phyloP scores from a whole-genome alignment of 2,329 filamentous ascomycete genomes.

The Pyricularia pennisetigena region DNA sequence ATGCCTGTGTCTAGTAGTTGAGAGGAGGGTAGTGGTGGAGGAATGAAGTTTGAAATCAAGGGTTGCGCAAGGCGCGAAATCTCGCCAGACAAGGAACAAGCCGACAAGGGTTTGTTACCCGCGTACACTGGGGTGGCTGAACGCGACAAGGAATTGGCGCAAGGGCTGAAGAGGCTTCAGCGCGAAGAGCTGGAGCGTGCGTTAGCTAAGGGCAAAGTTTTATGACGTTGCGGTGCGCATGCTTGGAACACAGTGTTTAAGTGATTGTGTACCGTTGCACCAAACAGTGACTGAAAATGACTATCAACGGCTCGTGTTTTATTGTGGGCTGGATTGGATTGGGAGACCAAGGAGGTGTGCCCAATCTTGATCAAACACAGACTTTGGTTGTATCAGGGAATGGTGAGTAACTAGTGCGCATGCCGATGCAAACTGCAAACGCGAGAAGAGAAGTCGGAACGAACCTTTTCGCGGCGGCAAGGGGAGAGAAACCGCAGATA shows the following conservation, averaged over 20 bases:
- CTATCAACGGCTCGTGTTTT: neutral
- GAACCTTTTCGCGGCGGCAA: neutral
- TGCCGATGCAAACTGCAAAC: neutral
- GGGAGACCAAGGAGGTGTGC: neutral
- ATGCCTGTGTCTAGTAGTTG: constrained; percentile 1
- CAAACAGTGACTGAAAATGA: neutral
- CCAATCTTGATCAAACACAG: neutral
- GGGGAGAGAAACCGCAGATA: neutral
- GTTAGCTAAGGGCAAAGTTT: neutral
- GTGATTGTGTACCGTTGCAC: neutral
- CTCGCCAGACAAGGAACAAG: neutral
- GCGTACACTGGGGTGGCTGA: neutral
- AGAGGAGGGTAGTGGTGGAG: neutral
- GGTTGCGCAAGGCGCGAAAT: neutral
- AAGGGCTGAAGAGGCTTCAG: neutral
- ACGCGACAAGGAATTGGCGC: neutral
- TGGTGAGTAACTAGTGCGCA: neutral
- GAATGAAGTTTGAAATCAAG: neutral
- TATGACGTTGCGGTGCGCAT: neutral
- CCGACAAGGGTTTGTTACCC: neutral
- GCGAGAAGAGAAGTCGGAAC: neutral
- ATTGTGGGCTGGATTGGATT: neutral
- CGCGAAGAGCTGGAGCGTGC: neutral
- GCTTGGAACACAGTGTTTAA: neutral
- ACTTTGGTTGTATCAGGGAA: neutral